These are phyloP conservation scores for Somion occarium DNA, from an alignment of 1,284 basidiomycete genomes.

Conservation along the genomic window DNA sequence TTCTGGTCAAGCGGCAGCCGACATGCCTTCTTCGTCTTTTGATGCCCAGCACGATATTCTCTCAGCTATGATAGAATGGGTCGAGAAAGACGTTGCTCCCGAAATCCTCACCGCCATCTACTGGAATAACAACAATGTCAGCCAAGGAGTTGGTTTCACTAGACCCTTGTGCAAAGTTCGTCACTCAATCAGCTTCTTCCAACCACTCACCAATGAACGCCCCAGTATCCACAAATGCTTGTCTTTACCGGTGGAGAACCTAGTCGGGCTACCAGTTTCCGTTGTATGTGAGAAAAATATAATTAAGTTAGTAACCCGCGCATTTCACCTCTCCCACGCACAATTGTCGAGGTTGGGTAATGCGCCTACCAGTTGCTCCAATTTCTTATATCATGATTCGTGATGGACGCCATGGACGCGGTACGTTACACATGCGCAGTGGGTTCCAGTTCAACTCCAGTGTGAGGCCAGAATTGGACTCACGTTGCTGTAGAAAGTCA, in stretches of 20 bases:
- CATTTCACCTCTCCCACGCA: too few relatives aligned
- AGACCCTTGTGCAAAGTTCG: slow-evolving; percentile 23
- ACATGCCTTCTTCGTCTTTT: slow-evolving; percentile 20
- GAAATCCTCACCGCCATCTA: slow-evolving; percentile 25
- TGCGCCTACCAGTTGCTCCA: too few relatives aligned
- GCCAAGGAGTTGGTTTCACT: slow-evolving; percentile 20
- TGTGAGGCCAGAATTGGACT: too few relatives aligned
- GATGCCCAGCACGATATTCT: slow-evolving; percentile 31
- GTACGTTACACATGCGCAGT: too few relatives aligned
- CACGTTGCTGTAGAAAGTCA: too few relatives aligned
- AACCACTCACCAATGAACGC: neutral
- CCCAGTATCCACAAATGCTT: slow-evolving; percentile 9
- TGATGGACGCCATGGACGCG: neutral
- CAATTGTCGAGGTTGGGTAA: too few relatives aligned
- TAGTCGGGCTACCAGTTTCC: slow-evolving; percentile 7
- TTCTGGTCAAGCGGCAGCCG: slow-evolving; percentile 18
- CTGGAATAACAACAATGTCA: slow-evolving; percentile 18
- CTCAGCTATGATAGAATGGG: slow-evolving; percentile 36
- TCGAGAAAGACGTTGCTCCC: slow-evolving; percentile 33
- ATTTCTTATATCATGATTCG: too few relatives aligned
- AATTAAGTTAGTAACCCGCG: too few relatives aligned
- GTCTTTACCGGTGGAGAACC: slow-evolving; percentile 10
- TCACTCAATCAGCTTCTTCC: slow-evolving; percentile 6
- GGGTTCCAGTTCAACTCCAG: too few relatives aligned
- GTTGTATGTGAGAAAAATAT: too few relatives aligned